Percentiles rank a stretch among this genome's conserved stretches.
Conservation (phyloP, 306 rosid genomes). For the Rosa lucieae region DNA sequence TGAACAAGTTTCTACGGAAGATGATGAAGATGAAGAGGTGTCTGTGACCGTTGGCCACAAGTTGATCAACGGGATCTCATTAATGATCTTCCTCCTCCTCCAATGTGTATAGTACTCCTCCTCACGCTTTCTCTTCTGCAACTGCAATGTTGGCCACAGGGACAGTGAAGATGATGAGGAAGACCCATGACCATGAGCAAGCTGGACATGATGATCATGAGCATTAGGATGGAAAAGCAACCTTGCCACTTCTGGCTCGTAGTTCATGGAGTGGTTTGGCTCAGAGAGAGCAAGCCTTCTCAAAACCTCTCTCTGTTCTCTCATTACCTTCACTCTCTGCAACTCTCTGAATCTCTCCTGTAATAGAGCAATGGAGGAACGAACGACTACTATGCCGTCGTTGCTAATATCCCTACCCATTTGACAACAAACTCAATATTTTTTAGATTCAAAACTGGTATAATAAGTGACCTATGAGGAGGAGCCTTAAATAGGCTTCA, state of each 20-base stretch:
- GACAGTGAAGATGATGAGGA: slow-evolving; percentile 56
- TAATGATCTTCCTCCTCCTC: slow-evolving; percentile 17
- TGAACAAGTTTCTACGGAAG: background rate
- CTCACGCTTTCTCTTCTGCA: slow-evolving; percentile 17
- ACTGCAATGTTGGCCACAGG: slow-evolving; percentile 54
- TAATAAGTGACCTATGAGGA: slow-evolving; percentile 13
- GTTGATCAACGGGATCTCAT: slow-evolving; percentile 32
- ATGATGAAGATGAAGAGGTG: slow-evolving; percentile 23
- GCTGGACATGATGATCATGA: slow-evolving; percentile 5
- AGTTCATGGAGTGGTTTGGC: slow-evolving; percentile 25
- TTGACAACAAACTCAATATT: background rate
- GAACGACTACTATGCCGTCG: slow-evolving; percentile 30
- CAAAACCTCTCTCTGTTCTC: slow-evolving; percentile 67
- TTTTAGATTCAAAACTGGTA: background rate
- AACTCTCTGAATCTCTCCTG: slow-evolving; percentile 88
- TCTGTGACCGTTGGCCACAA: slow-evolving; percentile 28
- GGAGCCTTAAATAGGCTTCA: slow-evolving; percentile 12
- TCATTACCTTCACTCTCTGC: slow-evolving; percentile 83
- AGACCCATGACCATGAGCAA: slow-evolving; percentile 19
- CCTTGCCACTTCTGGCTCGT: slow-evolving; percentile 29
- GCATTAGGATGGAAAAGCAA: slow-evolving; percentile 35
- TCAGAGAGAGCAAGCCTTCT: slow-evolving; percentile 33
- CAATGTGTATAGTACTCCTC: background rate
- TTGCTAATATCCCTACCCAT: slow-evolving; percentile 57
- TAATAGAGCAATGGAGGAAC: slow-evolving; percentile 76